phyloP scores from a whole-genome alignment of 768 basidiomycete genomes.

The Heimioporus sp. region DNA sequence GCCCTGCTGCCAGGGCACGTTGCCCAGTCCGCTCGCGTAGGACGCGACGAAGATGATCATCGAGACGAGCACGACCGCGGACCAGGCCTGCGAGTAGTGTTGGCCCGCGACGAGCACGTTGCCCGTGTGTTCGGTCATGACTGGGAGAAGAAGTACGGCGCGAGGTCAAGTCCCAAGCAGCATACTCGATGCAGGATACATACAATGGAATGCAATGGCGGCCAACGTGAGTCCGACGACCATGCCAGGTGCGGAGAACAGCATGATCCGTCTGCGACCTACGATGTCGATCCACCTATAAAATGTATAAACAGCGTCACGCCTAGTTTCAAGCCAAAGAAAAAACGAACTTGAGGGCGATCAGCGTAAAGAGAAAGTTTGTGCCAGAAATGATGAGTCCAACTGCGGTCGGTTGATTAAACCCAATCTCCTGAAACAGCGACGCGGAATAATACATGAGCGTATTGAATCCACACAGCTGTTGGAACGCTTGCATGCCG shows the following conservation, averaged over 20 bases:
- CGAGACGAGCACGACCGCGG: constrained; percentile 65
- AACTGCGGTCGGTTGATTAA: constrained; percentile 79
- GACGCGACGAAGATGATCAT: constrained; percentile 84
- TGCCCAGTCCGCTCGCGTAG: constrained; percentile 77
- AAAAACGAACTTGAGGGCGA: constrained; percentile 57
- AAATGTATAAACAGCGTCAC: not conserved
- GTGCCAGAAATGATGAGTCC: constrained; percentile 77
- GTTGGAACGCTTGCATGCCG: constrained; percentile 82
- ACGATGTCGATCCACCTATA: constrained; percentile 56
- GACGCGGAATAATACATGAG: constrained; percentile 76
- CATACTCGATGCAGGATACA: not conserved
- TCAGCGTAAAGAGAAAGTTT: constrained; percentile 74
- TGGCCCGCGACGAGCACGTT: constrained; percentile 58
- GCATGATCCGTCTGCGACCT: constrained; percentile 68
- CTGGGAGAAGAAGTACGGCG: constrained; percentile 28
- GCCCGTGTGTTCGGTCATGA: constrained; percentile 59
- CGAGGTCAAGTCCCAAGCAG: not conserved
- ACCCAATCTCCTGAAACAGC: constrained; percentile 77
- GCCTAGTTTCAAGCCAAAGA: not conserved
- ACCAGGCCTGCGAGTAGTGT: constrained; percentile 60
- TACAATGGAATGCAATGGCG: constrained; percentile 58
- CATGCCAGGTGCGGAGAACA: constrained; percentile 74
- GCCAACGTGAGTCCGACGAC: constrained; percentile 61
- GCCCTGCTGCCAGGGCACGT: constrained; percentile 86
- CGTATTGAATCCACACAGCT: constrained; percentile 83